Evolutionary conservation across 345 rosid species (phyloP), one percentile per base, ranked within the genome.

Genomic region (Theobroma cacao): DNA sequence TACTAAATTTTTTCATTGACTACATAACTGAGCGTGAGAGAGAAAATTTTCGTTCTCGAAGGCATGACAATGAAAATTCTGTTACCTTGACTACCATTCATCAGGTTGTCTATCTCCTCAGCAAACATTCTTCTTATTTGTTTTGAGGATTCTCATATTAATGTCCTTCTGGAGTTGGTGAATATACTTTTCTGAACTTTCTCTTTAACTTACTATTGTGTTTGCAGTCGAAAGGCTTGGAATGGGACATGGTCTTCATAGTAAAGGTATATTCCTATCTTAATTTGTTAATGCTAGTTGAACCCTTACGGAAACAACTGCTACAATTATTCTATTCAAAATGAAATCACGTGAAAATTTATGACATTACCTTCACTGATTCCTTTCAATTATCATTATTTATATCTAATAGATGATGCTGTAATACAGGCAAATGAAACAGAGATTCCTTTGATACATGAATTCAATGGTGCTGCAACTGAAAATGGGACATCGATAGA

Each of bases 171-270:
- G 30, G 53, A 69, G 13, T 63, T 55, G 24, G 24, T 14, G 31
- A 55, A 56, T 56, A 45, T 47, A 65, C 50, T 77, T 50, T 52
- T 41, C 70, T 77, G 60, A 74, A 52, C 24, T n/a, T 75, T 64
- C 61, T 65, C 72, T 22, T 81, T 63, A 59, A 40, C 60, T 36
- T 73, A 56, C 55, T 81, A 75, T 20, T 82, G 61, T 82, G 67
- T 67, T n/a, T 86, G 92, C 90, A 93, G 99, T 93, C 99, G 30
- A 95, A 95, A 88, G 99, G 99, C 82, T 86, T 95, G 77, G 99
- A 95, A 75, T 95, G 99, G 99, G 99, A 93, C 85, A 72, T 84
- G 47, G 98, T 93, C 83, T 95, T 95, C 89, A 86, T 95, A 77
- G 89, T 92, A 80, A 95, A 93, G 98, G 99, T 95, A 89, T 48